These are phyloP conservation scores for Eucalyptus cloeziana DNA, from an alignment of 345 rosid genomes.

Conservation along the genomic window DNA sequence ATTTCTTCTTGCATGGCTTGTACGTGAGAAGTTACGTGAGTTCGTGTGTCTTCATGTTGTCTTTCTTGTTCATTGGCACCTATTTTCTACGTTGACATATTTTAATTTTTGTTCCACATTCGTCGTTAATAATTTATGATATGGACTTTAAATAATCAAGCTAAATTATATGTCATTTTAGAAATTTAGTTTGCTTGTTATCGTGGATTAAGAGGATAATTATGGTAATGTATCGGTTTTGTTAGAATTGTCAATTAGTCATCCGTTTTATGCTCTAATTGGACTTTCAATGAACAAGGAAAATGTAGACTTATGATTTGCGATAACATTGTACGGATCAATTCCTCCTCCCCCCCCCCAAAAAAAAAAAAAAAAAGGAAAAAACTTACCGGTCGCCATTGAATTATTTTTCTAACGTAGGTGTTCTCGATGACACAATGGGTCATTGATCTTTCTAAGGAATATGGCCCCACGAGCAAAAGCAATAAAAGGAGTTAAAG, in stretches of 20 bases:
- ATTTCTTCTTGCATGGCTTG: not conserved
- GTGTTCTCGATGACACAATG: not conserved
- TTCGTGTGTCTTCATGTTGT: not conserved
- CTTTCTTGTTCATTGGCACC: not conserved
- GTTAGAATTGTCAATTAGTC: not conserved
- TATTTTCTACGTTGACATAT: not conserved
- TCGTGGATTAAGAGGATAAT: not conserved
- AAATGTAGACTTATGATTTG: not conserved
- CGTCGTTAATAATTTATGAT: not conserved
- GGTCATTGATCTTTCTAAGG: not conserved
- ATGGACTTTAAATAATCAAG: not conserved
- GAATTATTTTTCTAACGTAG: not conserved
- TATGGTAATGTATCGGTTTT: not conserved
- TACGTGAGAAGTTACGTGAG: not conserved
- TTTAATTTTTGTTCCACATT: not conserved
- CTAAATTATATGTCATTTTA: not conserved
- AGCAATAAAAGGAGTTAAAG: not conserved
- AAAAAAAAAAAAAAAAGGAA: not conserved
- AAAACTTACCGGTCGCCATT: not conserved
- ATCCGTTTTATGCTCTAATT: not conserved
- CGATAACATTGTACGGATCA: not conserved
- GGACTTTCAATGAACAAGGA: not conserved
- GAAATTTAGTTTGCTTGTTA: not conserved
- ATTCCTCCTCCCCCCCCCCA: accelerated
- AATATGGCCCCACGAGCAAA: not conserved